Base-by-base conservation (phyloP, 129 eudicot species). In the Calendula officinalis region DNA sequence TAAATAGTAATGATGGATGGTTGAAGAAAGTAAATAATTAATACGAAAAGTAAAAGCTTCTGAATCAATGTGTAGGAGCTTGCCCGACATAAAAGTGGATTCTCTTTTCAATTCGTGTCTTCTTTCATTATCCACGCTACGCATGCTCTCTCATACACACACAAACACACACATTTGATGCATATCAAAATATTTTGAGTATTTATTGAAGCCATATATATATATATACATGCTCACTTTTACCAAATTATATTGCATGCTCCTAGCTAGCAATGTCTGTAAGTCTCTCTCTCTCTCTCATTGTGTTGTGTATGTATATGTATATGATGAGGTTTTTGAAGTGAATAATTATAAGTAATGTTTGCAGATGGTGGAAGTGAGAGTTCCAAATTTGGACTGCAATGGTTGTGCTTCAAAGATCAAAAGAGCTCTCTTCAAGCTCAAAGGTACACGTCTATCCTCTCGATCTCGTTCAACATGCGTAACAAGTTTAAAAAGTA, bases 341-440 rank as follows among this genome's bases (percentile, higher is more conserved):
- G 33, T 40, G 3, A 3, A 22, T 55, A 8, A 51, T 32, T 4
- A 11, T 32, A 59, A 16, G 11, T 62, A 63, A 38, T 45, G 57
- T 52, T 55, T 80, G 70, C 22, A 84, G 96, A 79, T 85, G 89
- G 60, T 88, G 65, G 96, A 85, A 75, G 79, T 85, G 38, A 77
- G 89, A 75, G 96, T 88, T 68, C 94, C 90, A 59, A 88, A 85
- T 52, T 74, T 80, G 82, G 86, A 86, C 49, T 79, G 86, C 49
- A 79, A 77, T 62, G 89, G 85, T 1, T 77, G 84, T 71, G 86
- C 78, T 71, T 46, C 76, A 22, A 86, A 82, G 82, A 68, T 86
- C 16, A 76, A 77, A 35, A 80, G 78, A 63, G 82, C 84, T 59
- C 73, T 87, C 6, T 78, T 83, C 76, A 83, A 83, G 75, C 81